Evolutionary conservation across 2,329 filamentous ascomycete species (phyloP).

Genomic region (Hymenoscyphus occultus): DNA sequence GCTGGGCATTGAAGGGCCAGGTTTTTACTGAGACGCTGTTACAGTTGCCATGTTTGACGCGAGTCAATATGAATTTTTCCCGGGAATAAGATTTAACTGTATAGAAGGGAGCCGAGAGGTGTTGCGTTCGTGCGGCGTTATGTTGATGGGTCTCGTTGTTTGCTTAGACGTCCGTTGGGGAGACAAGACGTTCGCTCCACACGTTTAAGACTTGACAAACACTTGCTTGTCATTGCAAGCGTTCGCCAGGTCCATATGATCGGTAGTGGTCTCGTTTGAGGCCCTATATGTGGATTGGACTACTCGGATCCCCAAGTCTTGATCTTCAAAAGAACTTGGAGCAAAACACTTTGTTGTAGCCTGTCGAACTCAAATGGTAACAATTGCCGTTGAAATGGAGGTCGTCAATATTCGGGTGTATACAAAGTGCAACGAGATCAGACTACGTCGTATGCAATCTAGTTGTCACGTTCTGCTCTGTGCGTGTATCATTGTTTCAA

Average conservation of each 20-base stretch:
- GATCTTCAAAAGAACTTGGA: not conserved
- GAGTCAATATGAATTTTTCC: not conserved
- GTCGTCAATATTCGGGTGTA: not conserved
- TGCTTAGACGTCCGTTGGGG: not conserved
- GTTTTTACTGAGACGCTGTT: conserved; percentile 11
- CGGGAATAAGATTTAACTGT: too few relatives aligned
- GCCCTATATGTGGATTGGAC: not conserved
- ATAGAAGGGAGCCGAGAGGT: not conserved
- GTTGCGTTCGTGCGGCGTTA: not conserved
- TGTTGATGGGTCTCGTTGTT: not conserved
- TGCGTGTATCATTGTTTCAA: conserved; percentile 23
- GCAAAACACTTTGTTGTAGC: not conserved
- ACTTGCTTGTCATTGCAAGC: not conserved
- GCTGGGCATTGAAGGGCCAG: not conserved
- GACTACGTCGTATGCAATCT: not conserved
- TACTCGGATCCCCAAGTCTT: not conserved
- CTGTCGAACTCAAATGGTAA: not conserved
- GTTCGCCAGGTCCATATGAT: not conserved
- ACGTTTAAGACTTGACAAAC: not conserved
- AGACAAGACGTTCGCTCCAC: not conserved
- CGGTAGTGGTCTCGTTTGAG: not conserved
- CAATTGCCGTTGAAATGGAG: not conserved
- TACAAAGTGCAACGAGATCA: not conserved
- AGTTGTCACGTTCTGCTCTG: conserved; percentile 11
- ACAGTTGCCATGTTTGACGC: conserved; percentile 13